Evolutionary conservation across 2,329 filamentous ascomycete genomes (phyloP).

Genomic region (Penicillium sp.): DNA sequence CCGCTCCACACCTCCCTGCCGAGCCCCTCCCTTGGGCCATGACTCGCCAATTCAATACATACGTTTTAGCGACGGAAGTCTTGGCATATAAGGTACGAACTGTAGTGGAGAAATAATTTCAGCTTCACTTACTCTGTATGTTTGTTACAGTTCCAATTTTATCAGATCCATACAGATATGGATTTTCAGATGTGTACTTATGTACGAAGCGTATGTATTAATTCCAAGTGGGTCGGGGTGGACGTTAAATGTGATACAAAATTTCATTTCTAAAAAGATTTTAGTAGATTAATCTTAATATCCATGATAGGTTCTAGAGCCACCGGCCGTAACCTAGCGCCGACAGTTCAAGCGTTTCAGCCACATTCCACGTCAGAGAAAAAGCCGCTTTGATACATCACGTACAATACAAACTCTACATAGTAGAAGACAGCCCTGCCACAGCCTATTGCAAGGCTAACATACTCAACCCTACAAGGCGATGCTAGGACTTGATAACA

Average conservation of each 20-base stretch:
- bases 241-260: not conserved
- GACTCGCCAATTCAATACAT: slow-evolving; percentile 6
- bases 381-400: not conserved
- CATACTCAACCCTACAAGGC: slow-evolving; percentile 2
- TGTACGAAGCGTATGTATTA: not conserved
- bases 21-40: slow-evolving; percentile 5
- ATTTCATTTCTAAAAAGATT: not conserved
- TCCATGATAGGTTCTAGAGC: not conserved
- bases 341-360: not conserved
- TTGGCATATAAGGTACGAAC: slow-evolving; percentile 9
- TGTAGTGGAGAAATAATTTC: not conserved
- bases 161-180: not conserved
- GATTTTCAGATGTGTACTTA: not conserved
- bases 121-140: not conserved
- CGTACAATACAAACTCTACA: not conserved
- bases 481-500: not conserved
- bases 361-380: not conserved
- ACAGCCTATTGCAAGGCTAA: not conserved
- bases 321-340: not conserved
- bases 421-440: not conserved
- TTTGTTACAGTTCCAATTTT: not conserved
- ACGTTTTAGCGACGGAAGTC: not conserved
- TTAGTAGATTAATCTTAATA: not conserved
- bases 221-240: not conserved
- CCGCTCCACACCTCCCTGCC: slow-evolving; percentile 4